Evolutionary conservation across 495 filamentous ascomycete species (phyloP).

Genomic region (Aspergillus biplanus): DNA sequence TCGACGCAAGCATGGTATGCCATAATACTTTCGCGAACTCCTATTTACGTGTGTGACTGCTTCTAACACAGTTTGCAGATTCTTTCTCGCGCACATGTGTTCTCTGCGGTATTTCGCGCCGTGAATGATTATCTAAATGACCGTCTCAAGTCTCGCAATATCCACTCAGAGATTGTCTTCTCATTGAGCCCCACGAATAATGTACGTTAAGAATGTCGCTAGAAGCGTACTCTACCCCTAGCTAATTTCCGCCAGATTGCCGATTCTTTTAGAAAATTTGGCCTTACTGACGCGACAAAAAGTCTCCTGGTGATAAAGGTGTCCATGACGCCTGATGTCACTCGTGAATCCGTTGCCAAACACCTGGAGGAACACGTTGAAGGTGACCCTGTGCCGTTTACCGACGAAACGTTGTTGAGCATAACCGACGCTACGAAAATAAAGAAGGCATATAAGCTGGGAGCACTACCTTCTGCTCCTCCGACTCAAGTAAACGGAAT

Average conservation of each 20-base stretch:
- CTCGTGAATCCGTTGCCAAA: constrained; percentile 55
- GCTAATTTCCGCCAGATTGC: constrained; percentile 67
- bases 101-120: constrained; percentile 79
- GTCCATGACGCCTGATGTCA: constrained; percentile 46
- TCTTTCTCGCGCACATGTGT: constrained; percentile 68
- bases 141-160: constrained; percentile 76
- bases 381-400: constrained; percentile 63
- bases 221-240: not conserved
- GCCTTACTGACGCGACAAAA: constrained; percentile 70
- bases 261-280: constrained; percentile 86
- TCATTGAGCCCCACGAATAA: constrained; percentile 84
- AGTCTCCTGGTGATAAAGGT: constrained; percentile 80
- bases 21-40: too few species aligned
- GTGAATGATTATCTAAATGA: constrained; percentile 64
- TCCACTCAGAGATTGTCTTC: constrained; percentile 92
- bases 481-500: constrained; percentile 31
- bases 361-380: constrained; percentile 67
- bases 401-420: constrained; percentile 60
- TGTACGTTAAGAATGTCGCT: constrained; percentile 46
- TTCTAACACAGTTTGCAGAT: constrained; percentile 45
- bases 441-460: constrained; percentile 82
- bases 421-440: constrained; percentile 70
- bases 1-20: constrained; percentile 75
- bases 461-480: constrained; percentile 46
- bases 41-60: constrained; percentile 1